These are phyloP conservation scores for Pythium sukuiense DNA, from an alignment of 352 stramenopile species.

Conservation along the genomic window DNA sequence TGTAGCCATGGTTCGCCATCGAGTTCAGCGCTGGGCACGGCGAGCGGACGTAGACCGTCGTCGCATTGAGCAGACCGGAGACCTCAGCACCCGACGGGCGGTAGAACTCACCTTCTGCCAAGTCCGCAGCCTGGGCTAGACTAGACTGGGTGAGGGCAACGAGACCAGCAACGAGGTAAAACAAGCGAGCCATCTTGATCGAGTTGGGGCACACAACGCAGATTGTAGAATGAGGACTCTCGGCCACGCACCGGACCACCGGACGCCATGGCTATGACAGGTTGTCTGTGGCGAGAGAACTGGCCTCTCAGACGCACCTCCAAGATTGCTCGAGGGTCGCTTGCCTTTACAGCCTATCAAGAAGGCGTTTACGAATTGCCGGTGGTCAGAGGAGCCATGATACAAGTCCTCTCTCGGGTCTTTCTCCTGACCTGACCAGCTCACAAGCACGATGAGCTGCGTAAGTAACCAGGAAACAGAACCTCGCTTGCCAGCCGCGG, in stretches of 20 bases:
- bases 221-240: not conserved
- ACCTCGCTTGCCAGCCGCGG: not conserved
- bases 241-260: not conserved
- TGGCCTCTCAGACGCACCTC: not conserved
- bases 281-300: not conserved
- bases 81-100: constrained; percentile 27
- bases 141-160: not conserved
- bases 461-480: not conserved
- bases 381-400: not conserved
- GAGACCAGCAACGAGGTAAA: not conserved
- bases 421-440: not conserved
- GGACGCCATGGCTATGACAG: not conserved
- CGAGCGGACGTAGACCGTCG: constrained; percentile 31
- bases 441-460: not conserved
- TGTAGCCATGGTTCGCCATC: constrained; percentile 48
- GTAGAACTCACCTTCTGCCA: constrained; percentile 32
- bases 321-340: not conserved
- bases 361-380: constrained; percentile 2
- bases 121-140: not conserved
- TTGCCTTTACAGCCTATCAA: constrained; percentile 2
- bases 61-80: constrained; percentile 30
- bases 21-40: constrained; percentile 51
- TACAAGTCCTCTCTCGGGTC: not conserved
- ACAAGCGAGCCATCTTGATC: not conserved
- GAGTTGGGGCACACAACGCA: not conserved